Conservation (phyloP, 2,329 filamentous ascomycete genomes). For the Hypoxylon sp. region DNA sequence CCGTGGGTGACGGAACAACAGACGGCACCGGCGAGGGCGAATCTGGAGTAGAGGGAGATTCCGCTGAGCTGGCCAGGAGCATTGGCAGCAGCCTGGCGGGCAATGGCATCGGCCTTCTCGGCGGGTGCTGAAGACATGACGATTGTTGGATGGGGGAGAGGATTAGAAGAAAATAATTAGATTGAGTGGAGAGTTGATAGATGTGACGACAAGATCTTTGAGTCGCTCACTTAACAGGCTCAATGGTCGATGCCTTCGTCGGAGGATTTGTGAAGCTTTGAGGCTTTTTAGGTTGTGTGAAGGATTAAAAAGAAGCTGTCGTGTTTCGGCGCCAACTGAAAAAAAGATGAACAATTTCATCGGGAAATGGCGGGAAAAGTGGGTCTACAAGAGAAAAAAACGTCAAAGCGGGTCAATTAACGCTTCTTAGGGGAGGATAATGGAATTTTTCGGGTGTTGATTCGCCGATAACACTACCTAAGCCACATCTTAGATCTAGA, state of each 20-base stretch:
- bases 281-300: constrained; percentile 48
- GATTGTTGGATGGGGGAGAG: constrained; percentile 24
- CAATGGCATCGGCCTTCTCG: constrained; percentile 47
- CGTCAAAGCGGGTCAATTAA: constrained; percentile 21
- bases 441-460: constrained; percentile 40
- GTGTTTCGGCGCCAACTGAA: constrained; percentile 36
- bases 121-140: constrained; percentile 48
- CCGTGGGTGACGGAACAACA: constrained; percentile 99
- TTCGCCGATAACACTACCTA: constrained; percentile 37
- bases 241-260: constrained; percentile 37
- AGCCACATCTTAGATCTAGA: constrained; percentile 33
- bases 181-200: constrained; percentile 50
- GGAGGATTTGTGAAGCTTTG: constrained; percentile 35
- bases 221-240: constrained; percentile 34
- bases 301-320: constrained; percentile 41
- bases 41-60: constrained; percentile 84
- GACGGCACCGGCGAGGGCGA: constrained; percentile 96
- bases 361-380: constrained; percentile 44
- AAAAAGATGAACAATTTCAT: constrained; percentile 41
- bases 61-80: constrained; percentile 50
- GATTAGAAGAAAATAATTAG: constrained; percentile 29
- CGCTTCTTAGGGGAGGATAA: not conserved
- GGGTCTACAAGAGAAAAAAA: constrained; percentile 28
- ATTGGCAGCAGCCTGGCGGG: constrained; percentile 45
- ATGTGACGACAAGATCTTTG: constrained; percentile 20